Base-by-base conservation (phyloP, 768 basidiomycete species). In the Pulveroboletus sp. region DNA sequence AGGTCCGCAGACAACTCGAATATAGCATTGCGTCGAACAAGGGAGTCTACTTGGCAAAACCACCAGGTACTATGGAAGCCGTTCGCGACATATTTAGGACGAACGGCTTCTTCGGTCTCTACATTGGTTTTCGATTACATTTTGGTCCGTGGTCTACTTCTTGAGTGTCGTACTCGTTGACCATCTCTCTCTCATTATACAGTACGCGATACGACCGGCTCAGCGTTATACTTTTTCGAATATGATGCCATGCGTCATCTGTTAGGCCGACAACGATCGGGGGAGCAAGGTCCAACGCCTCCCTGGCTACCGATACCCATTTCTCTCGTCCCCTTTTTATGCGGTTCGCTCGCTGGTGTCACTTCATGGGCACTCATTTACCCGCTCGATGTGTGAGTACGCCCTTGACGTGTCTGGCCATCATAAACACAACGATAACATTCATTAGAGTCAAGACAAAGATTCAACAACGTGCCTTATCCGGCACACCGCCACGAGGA, bases 1-100 rank as follows among this genome's bases (percentile, higher is more conserved):
- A 93, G 91, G 86, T 94, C 45, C 84, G 93, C 49, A 77, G 94
- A 57, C 94, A 97, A 59, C 72, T 97, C 45, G 94, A 97, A 71
- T 95, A 86, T 61, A 82, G 86, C 49, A 97, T 97, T 52, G 94
- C 91, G 36, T 82, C 84, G 24, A 85, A 74, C 64, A 88, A 86
- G 58, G 90, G 90, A 6, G 44, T 85, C 33, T 72, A 77, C n/a
- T 62, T 91, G 40, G 71, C 69, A 8, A 90, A 85, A 60, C 84
- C 93, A 13, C 94, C 94, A 16, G 79, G 81, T 31, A 94, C 91
- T 6, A 46, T 80, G 40, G 78, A 85, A 56, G 90, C 91, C 5
- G 87, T 95, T 25, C 80, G 75, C 43, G 87, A 93, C 36, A 95
- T 94, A 42, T 80, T 86, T 63, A 73, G 74, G 59, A 62, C 69